A percentile compares a stretch with the other conserved stretches of the same genome.
Conservation (phyloP, 1,284 basidiomycete genomes). For the Clitocybe nebularis region DNA sequence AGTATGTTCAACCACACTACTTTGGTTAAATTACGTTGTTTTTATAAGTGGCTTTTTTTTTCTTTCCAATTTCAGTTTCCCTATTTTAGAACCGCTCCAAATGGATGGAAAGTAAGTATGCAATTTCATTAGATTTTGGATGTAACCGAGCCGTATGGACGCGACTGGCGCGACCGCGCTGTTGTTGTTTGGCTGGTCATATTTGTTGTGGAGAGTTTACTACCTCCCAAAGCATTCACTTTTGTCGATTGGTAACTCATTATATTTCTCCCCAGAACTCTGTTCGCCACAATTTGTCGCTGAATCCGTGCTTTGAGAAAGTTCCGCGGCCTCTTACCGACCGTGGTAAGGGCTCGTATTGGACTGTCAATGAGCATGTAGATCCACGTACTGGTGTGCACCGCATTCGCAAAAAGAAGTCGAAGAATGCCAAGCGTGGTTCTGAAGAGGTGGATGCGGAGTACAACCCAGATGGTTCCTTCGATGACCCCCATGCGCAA, state of each 20-base stretch:
- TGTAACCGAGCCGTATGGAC: constrained; percentile 11
- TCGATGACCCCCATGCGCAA: constrained; percentile 50
- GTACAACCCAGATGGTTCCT: constrained; percentile 45
- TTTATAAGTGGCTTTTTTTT: constrained; percentile 11
- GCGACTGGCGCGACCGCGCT: constrained; percentile 48
- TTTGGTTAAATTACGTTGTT: constrained; percentile 11
- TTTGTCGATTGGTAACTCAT: constrained; percentile 17
- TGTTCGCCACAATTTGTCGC: constrained; percentile 88
- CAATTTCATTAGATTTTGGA: constrained; percentile 9
- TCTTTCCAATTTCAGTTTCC: constrained; percentile 55
- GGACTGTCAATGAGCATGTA: constrained; percentile 84
- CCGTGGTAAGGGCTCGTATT: constrained; percentile 82
- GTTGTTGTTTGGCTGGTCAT: constrained; percentile 50
- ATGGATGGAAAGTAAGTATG: constrained; percentile 76
- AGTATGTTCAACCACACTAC: constrained; percentile 41
- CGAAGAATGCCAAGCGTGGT: constrained; percentile 45
- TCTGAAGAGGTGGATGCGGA: constrained; percentile 58
- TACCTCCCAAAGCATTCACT: constrained; percentile 25
- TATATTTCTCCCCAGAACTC: constrained; percentile 64
- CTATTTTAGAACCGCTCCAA: constrained; percentile 76
- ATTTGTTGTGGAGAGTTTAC: constrained; percentile 54
- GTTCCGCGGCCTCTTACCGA: constrained; percentile 86
- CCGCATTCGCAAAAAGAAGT: constrained; percentile 78
- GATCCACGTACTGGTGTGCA: constrained; percentile 84
- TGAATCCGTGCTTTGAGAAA: constrained; percentile 93